Conservation (phyloP, 805 yeast genomes). For the Helenozyma baotianmanensis region DNA sequence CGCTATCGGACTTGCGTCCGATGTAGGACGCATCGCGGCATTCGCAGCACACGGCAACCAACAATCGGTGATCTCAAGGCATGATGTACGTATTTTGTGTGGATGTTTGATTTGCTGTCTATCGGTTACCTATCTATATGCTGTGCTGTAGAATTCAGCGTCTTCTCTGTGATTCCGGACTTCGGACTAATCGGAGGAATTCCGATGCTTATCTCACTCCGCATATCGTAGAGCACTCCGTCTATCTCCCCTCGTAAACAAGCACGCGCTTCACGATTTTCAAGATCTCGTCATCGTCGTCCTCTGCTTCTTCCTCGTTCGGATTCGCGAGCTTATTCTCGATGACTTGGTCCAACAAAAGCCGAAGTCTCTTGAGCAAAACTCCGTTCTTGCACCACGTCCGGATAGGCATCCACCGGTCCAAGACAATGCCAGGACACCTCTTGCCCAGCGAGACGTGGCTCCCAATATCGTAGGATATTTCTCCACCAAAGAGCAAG, state of each 20-base stretch:
- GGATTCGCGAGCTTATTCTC: slow-evolving; percentile 50
- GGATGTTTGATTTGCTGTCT: too few species aligned
- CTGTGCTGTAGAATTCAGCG: too few species aligned
- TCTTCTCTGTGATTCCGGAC: too few species aligned
- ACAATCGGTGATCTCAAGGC: too few species aligned
- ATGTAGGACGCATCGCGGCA: too few species aligned
- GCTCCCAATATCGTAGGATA: slow-evolving; percentile 51
- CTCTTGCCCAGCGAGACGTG: slow-evolving; percentile 41
- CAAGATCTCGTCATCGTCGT: slow-evolving; percentile 19
- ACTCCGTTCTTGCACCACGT: slow-evolving; percentile 96
- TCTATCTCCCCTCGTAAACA: not conserved
- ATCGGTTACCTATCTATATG: too few species aligned
- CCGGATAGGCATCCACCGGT: slow-evolving; percentile 82
- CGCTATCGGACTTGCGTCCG: too few species aligned
- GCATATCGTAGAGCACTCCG: too few species aligned
- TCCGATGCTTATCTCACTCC: too few species aligned
- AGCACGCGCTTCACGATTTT: slow-evolving; percentile 16
- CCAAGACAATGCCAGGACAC: slow-evolving; percentile 81
- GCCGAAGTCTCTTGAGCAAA: slow-evolving; percentile 64
- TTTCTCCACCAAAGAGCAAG: slow-evolving; percentile 76
- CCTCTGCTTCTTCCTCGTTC: slow-evolving; percentile 10
- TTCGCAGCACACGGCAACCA: too few species aligned
- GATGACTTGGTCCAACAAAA: slow-evolving; percentile 62
- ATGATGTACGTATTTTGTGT: too few species aligned
- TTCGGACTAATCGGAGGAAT: too few species aligned